Evolutionary conservation across 306 rosid species (phyloP).

Genomic region (Lotus japonicus): DNA sequence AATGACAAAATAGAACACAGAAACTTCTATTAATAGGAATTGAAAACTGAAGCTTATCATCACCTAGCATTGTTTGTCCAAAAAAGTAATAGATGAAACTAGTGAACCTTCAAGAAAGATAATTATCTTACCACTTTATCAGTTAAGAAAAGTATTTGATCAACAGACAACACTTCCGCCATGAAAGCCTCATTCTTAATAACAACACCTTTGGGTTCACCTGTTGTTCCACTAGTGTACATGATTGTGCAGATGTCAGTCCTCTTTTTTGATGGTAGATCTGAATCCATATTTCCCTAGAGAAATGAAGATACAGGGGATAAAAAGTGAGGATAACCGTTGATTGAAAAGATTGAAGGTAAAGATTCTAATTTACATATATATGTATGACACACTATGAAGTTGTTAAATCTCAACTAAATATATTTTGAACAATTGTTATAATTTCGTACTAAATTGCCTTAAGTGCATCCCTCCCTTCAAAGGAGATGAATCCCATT

Average conservation of each 20-base stretch:
- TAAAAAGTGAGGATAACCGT: no score
- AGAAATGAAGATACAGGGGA: neutral
- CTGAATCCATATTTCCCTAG: slow-evolving; percentile 54
- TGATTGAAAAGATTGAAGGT: no score
- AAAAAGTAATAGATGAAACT: neutral
- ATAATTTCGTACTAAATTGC: no score
- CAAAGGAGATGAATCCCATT: no score
- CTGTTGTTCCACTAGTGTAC: slow-evolving; percentile 97
- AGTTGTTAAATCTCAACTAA: no score
- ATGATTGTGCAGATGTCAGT: slow-evolving; percentile 64
- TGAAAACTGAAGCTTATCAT: neutral
- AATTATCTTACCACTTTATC: slow-evolving; percentile 55
- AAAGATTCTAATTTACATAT: no score
- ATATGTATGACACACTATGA: no score
- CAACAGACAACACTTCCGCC: slow-evolving; percentile 67
- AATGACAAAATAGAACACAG: neutral
- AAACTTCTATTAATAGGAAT: neutral
- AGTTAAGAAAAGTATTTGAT: slow-evolving; percentile 57
- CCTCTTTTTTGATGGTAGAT: slow-evolving; percentile 59
- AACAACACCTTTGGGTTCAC: slow-evolving; percentile 93
- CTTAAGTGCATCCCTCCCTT: no score
- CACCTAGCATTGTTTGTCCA: neutral
- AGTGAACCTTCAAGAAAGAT: neutral
- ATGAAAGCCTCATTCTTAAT: slow-evolving; percentile 65
- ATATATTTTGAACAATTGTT: no score